A percentile compares a stretch with the other conserved stretches of the same genome.
Evolutionary conservation across 2,329 filamentous ascomycete species (phyloP).

Genomic region (Fusarium dimerum): DNA sequence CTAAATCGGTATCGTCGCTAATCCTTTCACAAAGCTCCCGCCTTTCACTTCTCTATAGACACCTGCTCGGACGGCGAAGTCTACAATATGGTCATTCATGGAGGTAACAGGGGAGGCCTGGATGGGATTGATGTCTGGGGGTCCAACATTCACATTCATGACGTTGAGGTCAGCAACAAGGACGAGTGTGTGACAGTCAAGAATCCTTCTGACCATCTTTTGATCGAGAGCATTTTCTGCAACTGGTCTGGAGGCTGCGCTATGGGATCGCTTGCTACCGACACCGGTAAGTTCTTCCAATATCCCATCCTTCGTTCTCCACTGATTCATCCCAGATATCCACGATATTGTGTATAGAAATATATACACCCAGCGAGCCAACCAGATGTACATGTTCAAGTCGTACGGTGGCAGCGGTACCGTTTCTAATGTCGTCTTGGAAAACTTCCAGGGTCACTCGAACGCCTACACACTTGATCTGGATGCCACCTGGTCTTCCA

Average conservation of each 20-base stretch:
- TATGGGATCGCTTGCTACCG: constrained; percentile 16
- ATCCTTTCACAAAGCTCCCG: constrained; percentile 9
- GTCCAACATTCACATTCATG: constrained; percentile 22
- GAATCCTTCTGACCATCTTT: constrained; percentile 19
- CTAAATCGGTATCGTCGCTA: rapidly evolving
- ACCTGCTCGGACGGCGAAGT: constrained; percentile 20
- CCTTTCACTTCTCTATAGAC: constrained; percentile 18
- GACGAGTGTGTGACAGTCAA: constrained; percentile 25
- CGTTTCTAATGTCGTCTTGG: constrained; percentile 19
- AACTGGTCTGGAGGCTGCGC: constrained; percentile 25
- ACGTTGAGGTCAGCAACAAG: constrained; percentile 26
- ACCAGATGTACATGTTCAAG: constrained; percentile 29
- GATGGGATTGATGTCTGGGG: constrained; percentile 23
- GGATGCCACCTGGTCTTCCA: constrained; percentile 20
- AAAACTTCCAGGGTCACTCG: constrained; percentile 23
- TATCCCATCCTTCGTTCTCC: no score
- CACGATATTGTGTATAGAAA: constrained; percentile 22
- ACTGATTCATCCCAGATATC: constrained; percentile 4
- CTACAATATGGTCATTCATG: constrained; percentile 23
- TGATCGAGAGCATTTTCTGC: constrained; percentile 25
- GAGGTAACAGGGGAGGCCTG: constrained; percentile 13
- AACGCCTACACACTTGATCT: constrained; percentile 23
- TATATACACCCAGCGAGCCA: constrained; percentile 22
- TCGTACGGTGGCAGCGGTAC: constrained; percentile 22
- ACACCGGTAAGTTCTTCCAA: constrained; percentile 5